Base-by-base conservation (phyloP, 495 filamentous ascomycete genomes). In the Podospora sp. region DNA sequence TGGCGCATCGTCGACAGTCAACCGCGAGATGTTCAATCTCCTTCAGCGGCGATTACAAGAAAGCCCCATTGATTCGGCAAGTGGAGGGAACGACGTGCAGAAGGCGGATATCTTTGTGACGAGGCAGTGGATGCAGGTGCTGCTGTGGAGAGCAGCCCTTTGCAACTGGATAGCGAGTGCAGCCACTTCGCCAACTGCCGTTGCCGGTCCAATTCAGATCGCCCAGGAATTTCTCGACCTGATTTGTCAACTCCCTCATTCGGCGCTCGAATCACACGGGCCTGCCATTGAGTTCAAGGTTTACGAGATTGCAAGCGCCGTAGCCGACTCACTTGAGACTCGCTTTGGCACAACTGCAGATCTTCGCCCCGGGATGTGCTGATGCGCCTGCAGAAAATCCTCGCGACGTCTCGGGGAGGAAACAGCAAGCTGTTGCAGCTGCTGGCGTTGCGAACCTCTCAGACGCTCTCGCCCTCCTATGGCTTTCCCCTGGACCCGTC, bases 51-150 rank as follows among this genome's bases (percentile, higher is more conserved):
- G 74, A n/a, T 71, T 82, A 16, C 75, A 75, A n/a, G 73, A 81
- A 27, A 67, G 71, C 16, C 69, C 72, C 1, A 60, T 70, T 11
- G 65, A 75, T 22, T 60, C 71, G 50, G 69, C 71, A 25, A 68
- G 69, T 22, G 61, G 61, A 20, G 70, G 73, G 20, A 81, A 75
- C 22, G 79, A 82, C 46, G 69, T 82, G 14, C 81, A 84, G 60
- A 77, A 78, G 56, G 81, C 80, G 0, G 81, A 84, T 66, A 74
- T 83, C n/a, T 80, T 74, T 58, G 78, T 82, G 35, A 82, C 82
- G 2, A 68, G 77, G 52, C 79, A 82, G 58, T 83, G 82, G 82
- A 82, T 84, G 81, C 76, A 79, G 16, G 79, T 82, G 51, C 69
- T 82, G 8, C 60, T 82, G 46, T 84, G 82, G 82, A 75, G 79